Base-by-base conservation (phyloP, 2,329 filamentous ascomycete species). In the Cladophialophora immunda region DNA sequence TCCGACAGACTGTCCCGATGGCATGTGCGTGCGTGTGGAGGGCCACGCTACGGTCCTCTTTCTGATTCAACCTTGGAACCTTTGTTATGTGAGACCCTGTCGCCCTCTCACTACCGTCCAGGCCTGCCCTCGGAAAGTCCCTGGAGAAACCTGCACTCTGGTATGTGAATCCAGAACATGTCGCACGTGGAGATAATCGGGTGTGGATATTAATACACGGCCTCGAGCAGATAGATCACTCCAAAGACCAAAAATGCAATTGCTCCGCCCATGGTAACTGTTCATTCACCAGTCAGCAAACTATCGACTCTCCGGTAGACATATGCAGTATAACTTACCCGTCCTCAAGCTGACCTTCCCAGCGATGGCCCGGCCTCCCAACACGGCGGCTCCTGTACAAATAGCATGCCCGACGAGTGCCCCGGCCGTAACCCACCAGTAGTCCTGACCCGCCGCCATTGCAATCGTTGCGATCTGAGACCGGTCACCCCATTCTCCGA, bases 381-480 rank as follows among this genome's bases (percentile, higher is more conserved):
- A 85, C 45, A 99, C 95, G 50, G 95, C 95, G 25, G 93, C 90
- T 55, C 92, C 90, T 6, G 95, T 98, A 82, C 95, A 99, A 71
- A 94, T 87, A 54, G 88, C 91, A 79, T 99, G 95, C 9, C 95
- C 95, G 55, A 87, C 84, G 38, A 95, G 87, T 1, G 95, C 94
- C 66, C 95, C 95, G 55, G 93, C 84, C 3, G 93, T 97, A 38
- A 99, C 95, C 92, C 93, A 97, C 94, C 94, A 98, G 79, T 98
- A 99, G 78, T 99, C 95, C 79, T 97, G 92, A 22, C 95, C 95
- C 36, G 95, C 94, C 58, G 95, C 95, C 95, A 99, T 99, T 62
- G 95, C 95, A 76, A 99, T 97, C 0, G 95, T 99, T 25, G 95
- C 95, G 75, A 99, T 98, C 81, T 99, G 95, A 77, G 92, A 97